Evolutionary conservation across 352 stramenopile species (phyloP), one percentile per base, ranked within the genome.

Genomic region (Phytophthora colocasiae): DNA sequence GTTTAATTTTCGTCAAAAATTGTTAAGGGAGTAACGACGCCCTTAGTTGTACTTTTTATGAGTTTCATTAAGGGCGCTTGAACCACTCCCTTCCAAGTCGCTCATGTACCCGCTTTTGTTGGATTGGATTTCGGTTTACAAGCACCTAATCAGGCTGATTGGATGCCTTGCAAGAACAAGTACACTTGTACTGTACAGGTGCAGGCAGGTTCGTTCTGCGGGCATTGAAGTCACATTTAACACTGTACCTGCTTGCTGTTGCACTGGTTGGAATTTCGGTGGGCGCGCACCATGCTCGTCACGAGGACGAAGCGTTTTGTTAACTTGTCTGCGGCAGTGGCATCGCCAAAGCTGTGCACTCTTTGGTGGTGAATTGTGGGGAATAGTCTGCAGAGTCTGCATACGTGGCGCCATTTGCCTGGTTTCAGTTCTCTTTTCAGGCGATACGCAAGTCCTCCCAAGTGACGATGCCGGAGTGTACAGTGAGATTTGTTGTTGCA

Each of bases 401-500:
- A 31, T 12, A 44, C 26, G 27, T 40, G 46, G 27, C 29, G 27
- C 34, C 38, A 14, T 31, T 46, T 10, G 32, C 7, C 58, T 70
- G 31, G 48, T 65, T 69, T 66, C 54, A 60, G 55, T 49, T 29
- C 7, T 36, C 34, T 63, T 57, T 43, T 66, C 55, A 63, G 31
- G 3, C 52, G 58, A 73, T 58, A 73, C 65, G 65, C 65, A 73
- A 73, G 64, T 14, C 26, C 26, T 22, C 12, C 50, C 22, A 46
- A 48, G 15, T 51, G 49, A 34, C 41, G 66, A 65, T 69, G 45
- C 39, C 45, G 22, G 38, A 43, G 38, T 43, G 38, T 43, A 41
- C 44, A 19, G 22, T 29, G 36, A 45, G 66, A 70, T 69, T 66
- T 74, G 66, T 38, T 29, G 66, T 71, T 56, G 43, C 61, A 71